These are phyloP conservation scores for Onygenales sp. DNA, from an alignment of 2,329 filamentous ascomycete species.

Conservation along the genomic window DNA sequence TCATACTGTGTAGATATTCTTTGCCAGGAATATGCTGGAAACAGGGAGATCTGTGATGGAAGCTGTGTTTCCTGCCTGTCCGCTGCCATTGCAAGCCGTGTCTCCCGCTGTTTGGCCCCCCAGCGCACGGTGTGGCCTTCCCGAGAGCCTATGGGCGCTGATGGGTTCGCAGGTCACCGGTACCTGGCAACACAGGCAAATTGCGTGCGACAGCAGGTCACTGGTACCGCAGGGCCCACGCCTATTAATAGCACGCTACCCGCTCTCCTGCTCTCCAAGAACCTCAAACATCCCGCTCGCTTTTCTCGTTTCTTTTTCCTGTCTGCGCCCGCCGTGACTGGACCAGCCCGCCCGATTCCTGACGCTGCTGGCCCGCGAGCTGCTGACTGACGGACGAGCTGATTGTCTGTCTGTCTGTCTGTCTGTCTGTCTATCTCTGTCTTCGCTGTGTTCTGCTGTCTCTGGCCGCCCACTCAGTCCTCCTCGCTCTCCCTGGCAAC, in stretches of 20 bases:
- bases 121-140: too few relatives aligned
- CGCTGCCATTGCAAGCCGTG: too few relatives aligned
- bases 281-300: conserved; percentile 3
- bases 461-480: not conserved
- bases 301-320: conserved; percentile 3
- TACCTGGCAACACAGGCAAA: not conserved
- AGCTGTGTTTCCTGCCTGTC: too few relatives aligned
- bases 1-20: too few relatives aligned
- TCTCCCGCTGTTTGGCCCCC: too few relatives aligned
- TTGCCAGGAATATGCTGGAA: too few relatives aligned
- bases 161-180: too few relatives aligned
- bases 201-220: not conserved
- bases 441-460: not conserved
- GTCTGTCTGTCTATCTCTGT: not conserved
- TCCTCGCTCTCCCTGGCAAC: not conserved
- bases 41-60: too few relatives aligned
- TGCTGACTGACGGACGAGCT: not conserved
- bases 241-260: not conserved
- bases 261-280: not conserved
- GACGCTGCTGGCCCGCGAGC: too few relatives aligned
- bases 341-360: too few relatives aligned
- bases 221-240: not conserved
- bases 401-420: not conserved
- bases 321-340: too few relatives aligned
- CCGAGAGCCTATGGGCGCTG: too few relatives aligned